Conservation (phyloP, 2,329 filamentous ascomycete genomes). For the Colletotrichum costaricense region DNA sequence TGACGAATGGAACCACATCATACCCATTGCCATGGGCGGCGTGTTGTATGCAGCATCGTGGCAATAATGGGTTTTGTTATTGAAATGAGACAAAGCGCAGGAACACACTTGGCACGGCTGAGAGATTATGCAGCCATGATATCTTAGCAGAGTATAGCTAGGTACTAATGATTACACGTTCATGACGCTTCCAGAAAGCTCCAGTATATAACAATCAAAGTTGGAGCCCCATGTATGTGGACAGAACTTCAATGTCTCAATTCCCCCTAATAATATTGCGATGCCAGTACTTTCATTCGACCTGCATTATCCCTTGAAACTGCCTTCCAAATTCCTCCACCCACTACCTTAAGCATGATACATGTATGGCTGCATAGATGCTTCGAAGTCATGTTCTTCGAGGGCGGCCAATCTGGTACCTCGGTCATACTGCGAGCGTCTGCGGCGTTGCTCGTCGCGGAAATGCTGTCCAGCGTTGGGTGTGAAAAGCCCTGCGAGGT, state of each 20-base stretch:
- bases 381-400: constrained; percentile 69
- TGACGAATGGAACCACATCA: neutral
- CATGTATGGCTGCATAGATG: constrained; percentile 50
- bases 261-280: neutral
- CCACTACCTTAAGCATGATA: constrained; percentile 19
- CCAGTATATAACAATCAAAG: constrained; percentile 33
- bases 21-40: neutral
- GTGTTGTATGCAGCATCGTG: neutral
- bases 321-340: constrained; percentile 37
- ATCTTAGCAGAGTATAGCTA: constrained; percentile 30
- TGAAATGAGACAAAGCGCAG: neutral
- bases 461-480: constrained; percentile 80
- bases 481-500: constrained; percentile 76
- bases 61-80: neutral
- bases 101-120: neutral
- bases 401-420: constrained; percentile 79
- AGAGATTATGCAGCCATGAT: constrained; percentile 13
- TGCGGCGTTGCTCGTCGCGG: constrained; percentile 80
- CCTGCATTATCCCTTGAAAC: neutral
- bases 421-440: constrained; percentile 83
- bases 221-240: constrained; percentile 8
- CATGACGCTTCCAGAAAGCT: constrained; percentile 29
- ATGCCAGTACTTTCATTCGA: neutral
- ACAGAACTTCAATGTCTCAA: constrained; percentile 6
- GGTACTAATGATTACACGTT: constrained; percentile 31